Conservation (phyloP, 1,284 basidiomycete genomes). For the Tremellales sp. region DNA sequence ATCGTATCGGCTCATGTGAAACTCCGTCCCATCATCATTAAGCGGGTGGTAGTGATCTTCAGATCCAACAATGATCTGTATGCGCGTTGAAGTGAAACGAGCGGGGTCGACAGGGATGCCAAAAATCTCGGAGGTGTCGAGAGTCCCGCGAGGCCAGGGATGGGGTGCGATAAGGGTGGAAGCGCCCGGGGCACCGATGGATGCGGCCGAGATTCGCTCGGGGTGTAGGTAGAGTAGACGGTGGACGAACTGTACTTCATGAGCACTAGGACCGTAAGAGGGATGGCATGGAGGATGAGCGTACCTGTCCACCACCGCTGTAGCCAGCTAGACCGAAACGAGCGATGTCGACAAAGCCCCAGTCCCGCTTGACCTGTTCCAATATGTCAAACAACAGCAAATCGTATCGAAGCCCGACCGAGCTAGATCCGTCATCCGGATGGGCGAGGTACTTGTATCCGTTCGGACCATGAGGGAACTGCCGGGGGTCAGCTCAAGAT, state of each 20-base stretch:
- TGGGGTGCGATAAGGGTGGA: slow-evolving; percentile 2
- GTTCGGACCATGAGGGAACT: neutral
- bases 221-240: slow-evolving; percentile 22
- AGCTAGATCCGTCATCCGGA: neutral
- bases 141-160: neutral
- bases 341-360: slow-evolving; percentile 16
- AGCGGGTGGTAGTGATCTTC: neutral
- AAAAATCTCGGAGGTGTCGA: neutral
- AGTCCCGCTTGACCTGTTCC: slow-evolving; percentile 8
- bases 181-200: slow-evolving; percentile 19
- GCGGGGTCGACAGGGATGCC: neutral
- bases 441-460: neutral
- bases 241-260: slow-evolving; percentile 15
- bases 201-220: slow-evolving; percentile 12
- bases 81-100: neutral
- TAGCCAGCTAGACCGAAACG: slow-evolving; percentile 15
- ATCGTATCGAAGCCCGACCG: slow-evolving; percentile 9
- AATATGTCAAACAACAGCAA: slow-evolving; percentile 14
- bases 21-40: neutral
- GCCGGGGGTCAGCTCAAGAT: slow-evolving; percentile 10
- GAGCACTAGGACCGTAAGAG: no score
- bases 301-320: slow-evolving; percentile 12
- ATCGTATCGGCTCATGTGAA: neutral
- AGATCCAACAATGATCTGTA: neutral
- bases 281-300: neutral